A percentile compares a stretch with the other conserved stretches of the same genome.
These are phyloP conservation scores for Trifolium pratense DNA, from an alignment of 306 rosid species.

Conservation along the genomic window DNA sequence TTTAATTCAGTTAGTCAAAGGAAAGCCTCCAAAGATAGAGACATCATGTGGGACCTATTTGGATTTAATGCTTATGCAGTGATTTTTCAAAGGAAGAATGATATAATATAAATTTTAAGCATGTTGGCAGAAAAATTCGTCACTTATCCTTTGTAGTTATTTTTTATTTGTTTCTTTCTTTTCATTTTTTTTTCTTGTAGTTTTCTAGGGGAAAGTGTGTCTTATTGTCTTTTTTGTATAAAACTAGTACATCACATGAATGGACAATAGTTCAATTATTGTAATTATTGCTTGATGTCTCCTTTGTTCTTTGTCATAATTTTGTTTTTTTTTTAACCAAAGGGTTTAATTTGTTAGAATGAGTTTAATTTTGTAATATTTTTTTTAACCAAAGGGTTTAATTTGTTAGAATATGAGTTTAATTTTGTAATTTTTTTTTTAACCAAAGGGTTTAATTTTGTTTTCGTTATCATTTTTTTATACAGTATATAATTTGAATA, in stretches of 20 bases:
- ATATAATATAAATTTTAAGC: conserved; percentile 22
- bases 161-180: not conserved
- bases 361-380: no score
- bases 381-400: no score
- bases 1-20: conserved; percentile 40
- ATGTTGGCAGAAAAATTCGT: conserved; percentile 31
- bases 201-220: not conserved
- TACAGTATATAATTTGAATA: no score
- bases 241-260: not conserved
- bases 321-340: no score
- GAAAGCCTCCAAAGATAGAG: conserved; percentile 46
- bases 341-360: no score
- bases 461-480: no score
- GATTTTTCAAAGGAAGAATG: conserved; percentile 24
- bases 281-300: not conserved
- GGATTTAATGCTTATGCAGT: conserved; percentile 21
- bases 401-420: no score
- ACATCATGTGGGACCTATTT: conserved; percentile 49
- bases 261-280: not conserved
- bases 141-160: not conserved
- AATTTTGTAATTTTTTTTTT: no score
- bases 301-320: not conserved
- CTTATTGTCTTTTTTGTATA: not conserved
- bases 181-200: not conserved
- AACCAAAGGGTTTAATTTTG: no score